Conservation (phyloP, 305 asterid species). For the Solanum hybrid region DNA sequence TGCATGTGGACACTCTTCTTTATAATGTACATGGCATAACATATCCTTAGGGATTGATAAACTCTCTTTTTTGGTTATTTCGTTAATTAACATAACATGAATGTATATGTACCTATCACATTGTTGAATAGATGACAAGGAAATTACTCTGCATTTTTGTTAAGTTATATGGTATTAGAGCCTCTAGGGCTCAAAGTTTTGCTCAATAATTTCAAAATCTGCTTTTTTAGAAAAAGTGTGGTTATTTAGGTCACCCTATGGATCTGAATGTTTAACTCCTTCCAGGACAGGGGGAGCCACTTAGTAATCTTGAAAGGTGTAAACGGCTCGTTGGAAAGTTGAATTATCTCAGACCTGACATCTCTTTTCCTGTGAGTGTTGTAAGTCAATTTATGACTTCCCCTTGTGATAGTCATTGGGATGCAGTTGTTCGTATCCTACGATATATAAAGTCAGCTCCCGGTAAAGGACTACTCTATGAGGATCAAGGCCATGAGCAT, state of each 20-base stretch:
- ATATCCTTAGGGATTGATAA: not conserved
- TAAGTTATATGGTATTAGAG: not conserved
- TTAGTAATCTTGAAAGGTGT: not conserved
- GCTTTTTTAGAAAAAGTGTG: not conserved
- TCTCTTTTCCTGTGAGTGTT: not conserved
- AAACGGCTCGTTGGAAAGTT: not conserved
- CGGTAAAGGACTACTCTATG: not conserved
- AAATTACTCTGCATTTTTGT: not conserved
- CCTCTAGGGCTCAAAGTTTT: not conserved
- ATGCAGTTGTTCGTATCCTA: not conserved
- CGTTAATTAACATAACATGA: not conserved
- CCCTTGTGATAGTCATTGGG: not conserved
- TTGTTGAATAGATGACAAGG: not conserved
- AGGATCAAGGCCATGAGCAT: not conserved
- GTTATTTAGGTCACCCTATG: not conserved
- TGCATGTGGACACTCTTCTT: not conserved
- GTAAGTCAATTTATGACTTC: not conserved
- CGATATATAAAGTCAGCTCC: not conserved
- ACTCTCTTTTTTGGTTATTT: not conserved
- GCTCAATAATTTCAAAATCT: not conserved
- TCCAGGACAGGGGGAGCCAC: not conserved
- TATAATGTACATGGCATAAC: not conserved
- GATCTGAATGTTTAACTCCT: not conserved
- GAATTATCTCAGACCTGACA: not conserved
- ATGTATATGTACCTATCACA: not conserved